phyloP scores from a whole-genome alignment of 148 eudicot genomes.

The Rhododendron molle region DNA sequence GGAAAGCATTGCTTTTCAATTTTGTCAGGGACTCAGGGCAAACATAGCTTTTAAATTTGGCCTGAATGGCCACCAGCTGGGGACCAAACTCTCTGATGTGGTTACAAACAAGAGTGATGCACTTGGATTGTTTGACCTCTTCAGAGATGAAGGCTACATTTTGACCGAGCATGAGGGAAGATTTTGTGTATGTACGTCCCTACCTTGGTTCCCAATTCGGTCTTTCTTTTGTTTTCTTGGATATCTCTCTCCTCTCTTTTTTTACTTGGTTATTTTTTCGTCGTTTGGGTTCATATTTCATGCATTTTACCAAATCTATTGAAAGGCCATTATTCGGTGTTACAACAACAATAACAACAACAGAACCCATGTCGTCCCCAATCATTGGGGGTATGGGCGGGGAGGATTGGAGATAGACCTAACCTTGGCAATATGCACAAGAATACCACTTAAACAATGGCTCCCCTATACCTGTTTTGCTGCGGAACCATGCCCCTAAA shows the following conservation, averaged over 20 bases:
- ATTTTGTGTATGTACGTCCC: constrained; percentile 57
- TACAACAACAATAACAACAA: neutral
- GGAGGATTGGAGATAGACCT: too few species aligned
- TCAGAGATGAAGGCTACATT: constrained; percentile 64
- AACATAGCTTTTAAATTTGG: too few species aligned
- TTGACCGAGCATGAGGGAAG: constrained; percentile 62
- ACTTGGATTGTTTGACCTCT: constrained; percentile 61
- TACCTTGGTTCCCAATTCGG: neutral
- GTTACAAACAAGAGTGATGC: constrained; percentile 64
- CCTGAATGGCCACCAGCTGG: too few species aligned
- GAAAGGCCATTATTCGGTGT: neutral
- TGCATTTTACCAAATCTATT: neutral
- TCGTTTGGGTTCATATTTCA: neutral
- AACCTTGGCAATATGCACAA: too few species aligned
- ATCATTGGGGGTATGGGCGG: too few species aligned
- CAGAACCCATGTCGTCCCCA: too few species aligned
- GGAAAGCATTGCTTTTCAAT: too few species aligned
- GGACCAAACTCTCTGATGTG: constrained; percentile 53
- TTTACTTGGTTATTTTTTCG: neutral
- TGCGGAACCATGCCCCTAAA: too few species aligned
- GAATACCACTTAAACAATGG: too few species aligned
- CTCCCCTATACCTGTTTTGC: too few species aligned
- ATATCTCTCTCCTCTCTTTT: too few species aligned
- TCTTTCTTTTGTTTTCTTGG: neutral
- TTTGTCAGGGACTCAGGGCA: too few species aligned